These are phyloP conservation scores for Mycena indigotica DNA, from an alignment of 768 basidiomycete genomes.

Conservation along the genomic window DNA sequence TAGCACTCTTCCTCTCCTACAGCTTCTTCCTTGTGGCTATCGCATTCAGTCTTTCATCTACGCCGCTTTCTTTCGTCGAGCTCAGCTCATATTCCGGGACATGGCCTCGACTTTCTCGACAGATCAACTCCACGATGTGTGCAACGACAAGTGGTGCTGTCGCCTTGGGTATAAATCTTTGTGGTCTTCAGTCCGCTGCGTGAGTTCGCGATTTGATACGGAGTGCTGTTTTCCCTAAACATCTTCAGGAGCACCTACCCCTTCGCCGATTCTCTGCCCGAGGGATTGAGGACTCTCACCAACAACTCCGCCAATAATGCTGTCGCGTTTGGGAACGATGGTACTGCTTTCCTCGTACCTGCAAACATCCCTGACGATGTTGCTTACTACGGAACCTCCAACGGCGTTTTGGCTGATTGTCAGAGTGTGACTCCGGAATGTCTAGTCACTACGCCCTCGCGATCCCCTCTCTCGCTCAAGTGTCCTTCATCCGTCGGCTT, in stretches of 20 bases:
- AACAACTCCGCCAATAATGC: conserved; percentile 18
- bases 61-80: conserved; percentile 5
- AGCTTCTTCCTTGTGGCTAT: conserved; percentile 6
- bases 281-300: conserved; percentile 14
- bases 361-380: conserved; percentile 12
- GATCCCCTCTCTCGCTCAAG: conserved; percentile 6
- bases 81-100: conserved; percentile 5
- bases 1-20: conserved; percentile 7
- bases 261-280: conserved; percentile 9
- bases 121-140: conserved; percentile 18
- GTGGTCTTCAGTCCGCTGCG: conserved; percentile 10
- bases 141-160: conserved; percentile 10
- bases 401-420: conserved; percentile 13
- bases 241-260: neutral
- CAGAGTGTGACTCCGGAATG: conserved; percentile 17
- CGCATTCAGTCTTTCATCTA: conserved; percentile 4
- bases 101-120: conserved; percentile 19
- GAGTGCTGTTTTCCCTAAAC: neutral
- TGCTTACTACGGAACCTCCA: conserved; percentile 8
- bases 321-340: conserved; percentile 14
- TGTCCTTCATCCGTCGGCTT: conserved; percentile 16
- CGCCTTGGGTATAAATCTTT: conserved; percentile 7
- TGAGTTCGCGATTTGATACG: neutral
- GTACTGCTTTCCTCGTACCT: conserved; percentile 17
- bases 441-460: conserved; percentile 6